phyloP scores from a whole-genome alignment of 164 flowering plant species.

The Berberis thunbergii region DNA sequence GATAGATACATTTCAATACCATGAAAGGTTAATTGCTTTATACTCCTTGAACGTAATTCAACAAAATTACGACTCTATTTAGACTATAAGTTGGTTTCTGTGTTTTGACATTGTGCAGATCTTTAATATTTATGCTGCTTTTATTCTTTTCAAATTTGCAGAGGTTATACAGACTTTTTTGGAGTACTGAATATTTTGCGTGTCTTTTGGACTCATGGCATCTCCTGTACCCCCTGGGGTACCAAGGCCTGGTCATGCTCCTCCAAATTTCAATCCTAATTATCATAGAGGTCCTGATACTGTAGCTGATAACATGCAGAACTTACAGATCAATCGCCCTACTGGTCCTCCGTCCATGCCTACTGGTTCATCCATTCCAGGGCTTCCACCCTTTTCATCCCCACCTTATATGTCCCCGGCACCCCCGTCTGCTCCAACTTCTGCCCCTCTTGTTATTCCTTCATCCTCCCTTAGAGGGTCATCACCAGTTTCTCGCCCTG shows the following conservation, averaged over 20 bases:
- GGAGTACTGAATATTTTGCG: background rate
- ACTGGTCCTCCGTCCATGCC: conserved; percentile 18
- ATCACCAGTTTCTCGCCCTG: conserved; percentile 20
- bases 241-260: conserved; percentile 47
- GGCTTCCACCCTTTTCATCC: conserved; percentile 36
- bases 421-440: conserved; percentile 15
- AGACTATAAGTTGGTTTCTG: no score
- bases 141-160: no score
- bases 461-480: conserved; percentile 14
- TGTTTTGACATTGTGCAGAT: no score
- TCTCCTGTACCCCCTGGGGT: conserved; percentile 64
- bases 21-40: no score
- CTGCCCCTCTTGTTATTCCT: conserved; percentile 14
- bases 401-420: conserved; percentile 21
- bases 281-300: conserved; percentile 30
- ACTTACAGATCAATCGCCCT: conserved; percentile 47
- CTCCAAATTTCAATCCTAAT: conserved; percentile 54
- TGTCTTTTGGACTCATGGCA: conserved; percentile 30
- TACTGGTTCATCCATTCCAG: conserved; percentile 36
- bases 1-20: no score
- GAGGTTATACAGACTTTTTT: no score
- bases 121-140: no score
- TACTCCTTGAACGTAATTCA: no score
- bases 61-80: no score
- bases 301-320: conserved; percentile 52